Percentiles rank a stretch among this genome's conserved stretches.
Conservation (phyloP, 2,329 filamentous ascomycete species). For the Mariannaea sp. region DNA sequence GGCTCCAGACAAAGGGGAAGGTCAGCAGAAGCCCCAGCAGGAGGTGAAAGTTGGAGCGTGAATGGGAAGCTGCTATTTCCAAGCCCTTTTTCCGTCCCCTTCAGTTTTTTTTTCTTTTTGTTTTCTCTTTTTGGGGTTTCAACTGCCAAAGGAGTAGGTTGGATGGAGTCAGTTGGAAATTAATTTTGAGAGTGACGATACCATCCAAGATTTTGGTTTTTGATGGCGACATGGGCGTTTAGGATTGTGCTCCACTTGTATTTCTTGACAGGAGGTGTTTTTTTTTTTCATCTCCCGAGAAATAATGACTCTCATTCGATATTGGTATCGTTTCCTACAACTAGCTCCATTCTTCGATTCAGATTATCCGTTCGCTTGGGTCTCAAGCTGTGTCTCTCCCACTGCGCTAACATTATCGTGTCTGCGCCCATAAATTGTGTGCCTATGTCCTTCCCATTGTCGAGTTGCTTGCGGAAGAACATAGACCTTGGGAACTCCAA, state of each 20-base stretch:
- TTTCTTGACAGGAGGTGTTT: no score
- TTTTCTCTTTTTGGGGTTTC: no score
- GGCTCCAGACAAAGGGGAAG: slow-evolving; percentile 22
- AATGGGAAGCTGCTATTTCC: background rate
- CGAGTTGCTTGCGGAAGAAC: background rate
- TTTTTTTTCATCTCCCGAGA: no score
- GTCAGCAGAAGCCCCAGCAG: slow-evolving; percentile 26
- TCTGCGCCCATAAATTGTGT: background rate
- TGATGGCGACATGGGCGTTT: slow-evolving; percentile 21
- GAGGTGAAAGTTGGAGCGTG: slow-evolving; percentile 36
- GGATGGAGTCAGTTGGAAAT: no score
- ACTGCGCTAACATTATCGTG: background rate
- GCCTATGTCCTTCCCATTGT: background rate
- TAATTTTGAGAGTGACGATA: slow-evolving; percentile 25
- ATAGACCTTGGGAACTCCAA: slow-evolving; percentile 26
- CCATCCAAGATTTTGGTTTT: slow-evolving; percentile 16
- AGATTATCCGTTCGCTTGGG: background rate
- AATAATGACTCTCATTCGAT: background rate
- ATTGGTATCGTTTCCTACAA: background rate
- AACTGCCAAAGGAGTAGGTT: no score
- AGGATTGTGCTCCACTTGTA: no score
- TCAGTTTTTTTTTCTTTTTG: no score
- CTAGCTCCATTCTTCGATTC: background rate
- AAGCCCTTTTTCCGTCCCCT: slow-evolving; percentile 1
- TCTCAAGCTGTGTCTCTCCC: background rate